phyloP scores from a whole-genome alignment of 768 basidiomycete genomes.

The Boletus vinaceobasis region DNA sequence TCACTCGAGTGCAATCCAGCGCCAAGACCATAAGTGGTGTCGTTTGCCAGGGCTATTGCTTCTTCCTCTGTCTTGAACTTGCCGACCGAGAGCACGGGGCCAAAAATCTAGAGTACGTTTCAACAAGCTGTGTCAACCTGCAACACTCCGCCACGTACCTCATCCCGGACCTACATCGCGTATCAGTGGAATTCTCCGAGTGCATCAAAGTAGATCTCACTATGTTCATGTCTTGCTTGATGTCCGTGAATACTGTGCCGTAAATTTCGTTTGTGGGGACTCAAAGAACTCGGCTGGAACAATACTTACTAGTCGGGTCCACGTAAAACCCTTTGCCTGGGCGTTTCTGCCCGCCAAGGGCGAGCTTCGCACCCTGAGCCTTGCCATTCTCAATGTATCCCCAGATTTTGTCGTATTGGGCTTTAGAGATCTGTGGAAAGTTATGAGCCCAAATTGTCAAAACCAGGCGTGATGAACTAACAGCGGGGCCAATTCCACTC shows the following conservation, averaged over 20 bases:
- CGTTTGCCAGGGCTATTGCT: constrained; percentile 79
- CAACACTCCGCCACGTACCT: constrained; percentile 20
- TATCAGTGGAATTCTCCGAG: constrained; percentile 22
- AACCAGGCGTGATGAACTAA: constrained; percentile 36
- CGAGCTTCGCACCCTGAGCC: constrained; percentile 72
- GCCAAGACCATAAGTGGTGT: constrained; percentile 86
- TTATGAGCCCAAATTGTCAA: constrained; percentile 5
- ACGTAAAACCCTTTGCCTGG: constrained; percentile 80
- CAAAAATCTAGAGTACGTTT: constrained; percentile 69
- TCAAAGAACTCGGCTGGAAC: constrained; percentile 5
- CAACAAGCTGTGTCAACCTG: constrained; percentile 5
- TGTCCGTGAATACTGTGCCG: constrained; percentile 72
- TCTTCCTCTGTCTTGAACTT: constrained; percentile 87
- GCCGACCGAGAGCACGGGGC: constrained; percentile 83
- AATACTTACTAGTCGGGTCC: constrained; percentile 76
- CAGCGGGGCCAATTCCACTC: constrained; percentile 80
- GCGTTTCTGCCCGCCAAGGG: constrained; percentile 79
- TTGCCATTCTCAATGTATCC: constrained; percentile 85
- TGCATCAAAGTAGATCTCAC: constrained; percentile 41
- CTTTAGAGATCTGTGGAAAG: constrained; percentile 65
- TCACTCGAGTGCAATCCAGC: constrained; percentile 87
- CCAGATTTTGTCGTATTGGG: constrained; percentile 84
- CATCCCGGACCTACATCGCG: constrained; percentile 27
- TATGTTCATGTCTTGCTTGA: constrained; percentile 80
- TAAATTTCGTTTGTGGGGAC: constrained; percentile 4